phyloP scores from a whole-genome alignment of 73 alveolate genomes.

The Blepharisma stoltei region DNA sequence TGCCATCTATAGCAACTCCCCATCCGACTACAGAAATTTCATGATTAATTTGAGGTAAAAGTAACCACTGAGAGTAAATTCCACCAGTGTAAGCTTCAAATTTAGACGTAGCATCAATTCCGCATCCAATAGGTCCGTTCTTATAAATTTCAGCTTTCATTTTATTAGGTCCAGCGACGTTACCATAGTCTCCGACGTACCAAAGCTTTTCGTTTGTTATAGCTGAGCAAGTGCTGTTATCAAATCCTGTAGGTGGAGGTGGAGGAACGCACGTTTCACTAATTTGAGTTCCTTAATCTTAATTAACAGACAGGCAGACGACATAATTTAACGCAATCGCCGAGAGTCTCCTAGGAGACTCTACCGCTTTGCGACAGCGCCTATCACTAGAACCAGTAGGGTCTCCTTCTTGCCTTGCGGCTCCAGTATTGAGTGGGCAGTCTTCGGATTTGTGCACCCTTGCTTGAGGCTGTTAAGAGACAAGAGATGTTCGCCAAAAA shows the following conservation, averaged over 20 bases:
- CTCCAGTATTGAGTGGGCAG: too few relatives aligned
- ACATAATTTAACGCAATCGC: too few relatives aligned
- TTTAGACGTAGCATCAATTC: slow-evolving; percentile 52
- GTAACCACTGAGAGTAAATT: slow-evolving; percentile 57
- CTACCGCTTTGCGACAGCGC: too few relatives aligned
- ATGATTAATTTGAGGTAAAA: slow-evolving; percentile 55
- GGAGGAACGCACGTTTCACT: not conserved
- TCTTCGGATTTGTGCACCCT: too few relatives aligned
- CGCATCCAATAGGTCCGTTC: slow-evolving; percentile 78
- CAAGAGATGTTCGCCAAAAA: too few relatives aligned
- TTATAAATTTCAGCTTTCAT: slow-evolving; percentile 78
- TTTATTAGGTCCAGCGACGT: slow-evolving; percentile 57
- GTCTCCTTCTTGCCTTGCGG: too few relatives aligned
- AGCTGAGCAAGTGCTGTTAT: slow-evolving; percentile 57
- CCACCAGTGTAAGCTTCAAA: slow-evolving; percentile 80
- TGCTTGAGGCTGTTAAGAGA: too few relatives aligned
- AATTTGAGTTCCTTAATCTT: slow-evolving; percentile 28
- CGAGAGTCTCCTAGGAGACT: too few relatives aligned
- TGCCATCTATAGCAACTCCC: slow-evolving; percentile 81
- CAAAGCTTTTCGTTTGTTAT: slow-evolving; percentile 50
- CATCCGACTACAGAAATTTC: slow-evolving; percentile 74
- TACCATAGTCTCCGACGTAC: slow-evolving; percentile 54
- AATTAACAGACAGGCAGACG: too few relatives aligned
- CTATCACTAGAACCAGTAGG: too few relatives aligned
- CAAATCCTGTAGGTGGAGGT: slow-evolving; percentile 28